Conservation (phyloP, 768 basidiomycete species). For the Exidia glandulosa region DNA sequence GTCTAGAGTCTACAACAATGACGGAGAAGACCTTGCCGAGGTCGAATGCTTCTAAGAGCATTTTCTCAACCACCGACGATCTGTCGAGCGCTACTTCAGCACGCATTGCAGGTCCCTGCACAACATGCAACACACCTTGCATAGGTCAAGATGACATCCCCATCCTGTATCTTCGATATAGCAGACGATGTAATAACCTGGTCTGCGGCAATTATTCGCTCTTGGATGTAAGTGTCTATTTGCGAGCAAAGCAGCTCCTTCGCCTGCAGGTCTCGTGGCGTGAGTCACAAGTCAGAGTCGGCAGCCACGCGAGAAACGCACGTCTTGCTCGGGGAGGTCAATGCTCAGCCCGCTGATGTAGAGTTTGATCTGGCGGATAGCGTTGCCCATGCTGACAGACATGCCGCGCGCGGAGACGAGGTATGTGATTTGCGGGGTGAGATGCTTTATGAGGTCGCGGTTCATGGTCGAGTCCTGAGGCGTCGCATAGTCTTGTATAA, state of each 20-base stretch:
- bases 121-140: conserved; percentile 48
- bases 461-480: conserved; percentile 80
- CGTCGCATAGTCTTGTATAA: conserved; percentile 83
- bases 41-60: conserved; percentile 64
- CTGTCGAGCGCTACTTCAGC: conserved; percentile 27
- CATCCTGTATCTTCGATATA: conserved; percentile 87
- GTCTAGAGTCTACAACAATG: conserved; percentile 89
- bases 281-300: conserved; percentile 2
- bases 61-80: conserved; percentile 90
- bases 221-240: conserved; percentile 89
- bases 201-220: conserved; percentile 87
- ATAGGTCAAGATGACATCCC: conserved; percentile 86
- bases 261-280: conserved; percentile 39
- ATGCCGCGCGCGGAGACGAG: conserved; percentile 80
- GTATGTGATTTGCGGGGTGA: conserved; percentile 88
- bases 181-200: conserved; percentile 86
- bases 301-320: conserved; percentile 24
- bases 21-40: conserved; percentile 77
- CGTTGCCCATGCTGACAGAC: conserved; percentile 91
- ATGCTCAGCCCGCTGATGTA: conserved; percentile 89
- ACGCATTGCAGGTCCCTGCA: not conserved
- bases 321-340: conserved; percentile 92
- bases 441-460: conserved; percentile 81
- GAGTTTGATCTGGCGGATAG: conserved; percentile 86
- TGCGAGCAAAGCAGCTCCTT: conserved; percentile 73